phyloP scores from a whole-genome alignment of 2,329 filamentous ascomycete genomes.

The Cytospora piceae region DNA sequence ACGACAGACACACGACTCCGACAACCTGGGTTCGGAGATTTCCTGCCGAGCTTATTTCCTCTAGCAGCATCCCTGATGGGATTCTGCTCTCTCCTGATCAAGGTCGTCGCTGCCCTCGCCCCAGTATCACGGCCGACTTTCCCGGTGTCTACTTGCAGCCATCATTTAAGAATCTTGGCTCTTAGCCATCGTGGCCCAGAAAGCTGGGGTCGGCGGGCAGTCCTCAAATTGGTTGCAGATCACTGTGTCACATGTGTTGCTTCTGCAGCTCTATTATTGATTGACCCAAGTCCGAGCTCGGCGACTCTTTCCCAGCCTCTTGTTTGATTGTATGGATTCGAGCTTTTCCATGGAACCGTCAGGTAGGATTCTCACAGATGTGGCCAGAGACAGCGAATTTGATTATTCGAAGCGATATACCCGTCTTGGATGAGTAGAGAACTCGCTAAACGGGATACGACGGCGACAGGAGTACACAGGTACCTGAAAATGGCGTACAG shows the following conservation, averaged over 20 bases:
- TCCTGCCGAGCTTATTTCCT: neutral
- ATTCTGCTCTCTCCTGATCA: neutral
- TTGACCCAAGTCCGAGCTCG: constrained; percentile 1
- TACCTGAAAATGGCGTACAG: neutral
- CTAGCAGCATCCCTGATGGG: neutral
- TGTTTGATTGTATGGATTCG: neutral
- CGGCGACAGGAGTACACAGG: neutral
- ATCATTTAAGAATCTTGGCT: neutral
- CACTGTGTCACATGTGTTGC: constrained; percentile 1
- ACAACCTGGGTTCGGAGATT: neutral
- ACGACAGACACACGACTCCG: neutral
- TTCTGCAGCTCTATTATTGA: constrained; percentile 2
- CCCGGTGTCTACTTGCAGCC: neutral
- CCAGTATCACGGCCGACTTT: neutral
- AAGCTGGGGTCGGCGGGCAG: neutral
- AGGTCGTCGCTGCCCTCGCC: neutral
- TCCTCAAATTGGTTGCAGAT: neutral
- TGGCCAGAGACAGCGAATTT: neutral
- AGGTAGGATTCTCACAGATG: no score
- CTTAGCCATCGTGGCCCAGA: neutral
- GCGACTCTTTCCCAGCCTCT: neutral
- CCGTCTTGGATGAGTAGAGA: neutral
- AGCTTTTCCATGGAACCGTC: neutral
- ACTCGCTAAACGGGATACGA: neutral
- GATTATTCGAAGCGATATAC: neutral